Evolutionary conservation across 2,329 filamentous ascomycete genomes (phyloP), one percentile per base, ranked within the genome.

Genomic region (Botryotinia convoluta): DNA sequence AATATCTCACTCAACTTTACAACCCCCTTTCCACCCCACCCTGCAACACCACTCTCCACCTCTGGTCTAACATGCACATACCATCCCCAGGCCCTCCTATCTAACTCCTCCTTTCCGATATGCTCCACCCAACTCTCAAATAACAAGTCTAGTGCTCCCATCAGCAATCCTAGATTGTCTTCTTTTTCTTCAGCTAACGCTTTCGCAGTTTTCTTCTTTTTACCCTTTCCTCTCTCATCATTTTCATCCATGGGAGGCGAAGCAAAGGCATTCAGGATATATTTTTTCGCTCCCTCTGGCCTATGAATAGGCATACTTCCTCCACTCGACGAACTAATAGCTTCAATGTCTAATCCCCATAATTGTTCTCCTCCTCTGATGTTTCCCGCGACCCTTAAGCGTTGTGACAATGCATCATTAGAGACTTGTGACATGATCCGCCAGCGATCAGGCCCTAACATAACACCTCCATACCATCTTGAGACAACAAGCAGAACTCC

Each of bases 11-110:
- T 83, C 51, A 97, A 81, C 77, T 85, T 89, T 42, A 97, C 84
- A 71, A 85, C 83, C 1, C 92, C 93, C 81, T 95, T 96, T 20
- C 91, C 92, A 42, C 94, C 94, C 94, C 94, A 97, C 2, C 94
- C 94, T 32, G 89, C 88, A 65, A 89, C 88, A 0, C 94, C 94
- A 73, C 86, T 83, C 74, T 92, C 90, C 3, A 97, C 92, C 32
- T 93, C 90, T 0, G 94, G 94, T 75, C 94, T 85, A 32, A 95
- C 89, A 35, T 88, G 86, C 2, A 92, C 85, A 82, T 97, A 97
- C 94, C 94, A 97, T 18, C 84, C 84, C 93, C 93, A 97, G 29
- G 93, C 92, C 74, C 90, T 87, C 75, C 87, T 86, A 80, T 97
- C 93, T 70, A 97, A 84, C 78, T 97, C 93, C 26, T 87, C 85